A percentile compares a stretch with the other conserved stretches of the same genome.
Evolutionary conservation across 2,329 filamentous ascomycete species (phyloP).

Genomic region (Phialocephala subalpina): DNA sequence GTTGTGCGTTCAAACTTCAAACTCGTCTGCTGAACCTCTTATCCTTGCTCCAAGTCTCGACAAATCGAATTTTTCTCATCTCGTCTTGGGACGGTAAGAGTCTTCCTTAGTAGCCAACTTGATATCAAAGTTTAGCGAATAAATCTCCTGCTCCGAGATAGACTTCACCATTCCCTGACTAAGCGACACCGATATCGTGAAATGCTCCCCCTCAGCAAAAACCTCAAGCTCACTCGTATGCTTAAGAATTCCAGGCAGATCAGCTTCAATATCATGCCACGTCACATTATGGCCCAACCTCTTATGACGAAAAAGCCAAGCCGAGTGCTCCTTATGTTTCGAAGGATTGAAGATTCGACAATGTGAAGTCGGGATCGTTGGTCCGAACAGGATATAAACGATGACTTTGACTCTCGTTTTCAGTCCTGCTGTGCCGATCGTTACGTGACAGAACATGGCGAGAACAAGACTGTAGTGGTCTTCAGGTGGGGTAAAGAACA

Average conservation of each 20-base stretch:
- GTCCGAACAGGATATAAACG: background rate
- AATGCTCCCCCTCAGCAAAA: background rate
- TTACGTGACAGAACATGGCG: background rate
- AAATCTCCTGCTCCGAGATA: slow-evolving; percentile 2
- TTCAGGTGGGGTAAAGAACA: slow-evolving; percentile 6
- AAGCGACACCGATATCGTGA: background rate
- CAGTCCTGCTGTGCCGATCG: background rate
- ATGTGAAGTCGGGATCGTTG: background rate
- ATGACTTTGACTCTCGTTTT: background rate
- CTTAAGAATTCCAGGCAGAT: background rate
- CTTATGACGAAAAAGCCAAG: slow-evolving; percentile 13
- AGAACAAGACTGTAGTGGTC: slow-evolving; percentile 1
- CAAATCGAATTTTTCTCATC: too few relatives aligned
- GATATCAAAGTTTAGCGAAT: slow-evolving; percentile 4
- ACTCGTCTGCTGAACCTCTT: too few relatives aligned
- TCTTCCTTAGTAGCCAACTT: background rate
- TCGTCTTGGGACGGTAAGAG: too few relatives aligned
- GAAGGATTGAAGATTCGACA: slow-evolving; percentile 8
- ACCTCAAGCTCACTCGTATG: background rate
- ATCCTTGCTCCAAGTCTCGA: too few relatives aligned
- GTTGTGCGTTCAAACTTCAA: too few relatives aligned
- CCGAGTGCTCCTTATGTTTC: background rate
- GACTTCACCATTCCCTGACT: background rate
- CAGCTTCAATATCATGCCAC: background rate
- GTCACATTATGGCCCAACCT: slow-evolving; percentile 10